Conservation (phyloP, 257 asterid species). For the Gentiana macrophylla region DNA sequence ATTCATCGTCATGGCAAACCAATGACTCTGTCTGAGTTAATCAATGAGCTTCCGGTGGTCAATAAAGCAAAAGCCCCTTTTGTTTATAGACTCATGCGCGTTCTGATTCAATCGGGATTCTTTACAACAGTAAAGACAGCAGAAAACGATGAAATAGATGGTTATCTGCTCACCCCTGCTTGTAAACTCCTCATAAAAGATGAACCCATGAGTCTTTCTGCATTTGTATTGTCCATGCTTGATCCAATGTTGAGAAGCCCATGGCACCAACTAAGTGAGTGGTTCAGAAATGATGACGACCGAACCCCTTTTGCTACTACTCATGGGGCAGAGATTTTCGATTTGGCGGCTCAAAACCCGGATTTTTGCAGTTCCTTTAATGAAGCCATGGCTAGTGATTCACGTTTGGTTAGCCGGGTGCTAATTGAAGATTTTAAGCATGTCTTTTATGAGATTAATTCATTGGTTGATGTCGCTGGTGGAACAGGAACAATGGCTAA, state of each 20-base stretch:
- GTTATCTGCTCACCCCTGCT: slow-evolving; percentile 6
- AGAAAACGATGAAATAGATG: neutral
- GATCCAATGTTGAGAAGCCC: neutral
- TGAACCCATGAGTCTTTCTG: slow-evolving; percentile 1
- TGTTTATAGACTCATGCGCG: slow-evolving; percentile 15
- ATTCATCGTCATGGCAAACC: no score
- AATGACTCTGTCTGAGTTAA: neutral
- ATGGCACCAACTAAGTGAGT: neutral
- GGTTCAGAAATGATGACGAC: neutral
- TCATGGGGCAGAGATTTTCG: neutral
- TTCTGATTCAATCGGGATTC: slow-evolving; percentile 9
- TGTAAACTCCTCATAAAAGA: slow-evolving; percentile 8
- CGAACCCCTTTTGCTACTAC: neutral
- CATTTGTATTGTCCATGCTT: neutral
- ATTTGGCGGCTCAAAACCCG: neutral
- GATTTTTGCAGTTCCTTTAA: neutral
- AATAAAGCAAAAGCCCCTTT: slow-evolving; percentile 2
- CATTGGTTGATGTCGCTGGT: neutral
- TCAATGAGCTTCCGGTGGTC: slow-evolving; percentile 5
- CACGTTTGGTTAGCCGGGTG: neutral
- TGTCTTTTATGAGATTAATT: neutral
- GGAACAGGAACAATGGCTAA: neutral
- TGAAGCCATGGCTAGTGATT: neutral
- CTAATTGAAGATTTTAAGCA: neutral
- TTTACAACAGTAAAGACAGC: neutral